Evolutionary conservation across 805 yeast genomes (phyloP).

Genomic region (Lachancea cidri): DNA sequence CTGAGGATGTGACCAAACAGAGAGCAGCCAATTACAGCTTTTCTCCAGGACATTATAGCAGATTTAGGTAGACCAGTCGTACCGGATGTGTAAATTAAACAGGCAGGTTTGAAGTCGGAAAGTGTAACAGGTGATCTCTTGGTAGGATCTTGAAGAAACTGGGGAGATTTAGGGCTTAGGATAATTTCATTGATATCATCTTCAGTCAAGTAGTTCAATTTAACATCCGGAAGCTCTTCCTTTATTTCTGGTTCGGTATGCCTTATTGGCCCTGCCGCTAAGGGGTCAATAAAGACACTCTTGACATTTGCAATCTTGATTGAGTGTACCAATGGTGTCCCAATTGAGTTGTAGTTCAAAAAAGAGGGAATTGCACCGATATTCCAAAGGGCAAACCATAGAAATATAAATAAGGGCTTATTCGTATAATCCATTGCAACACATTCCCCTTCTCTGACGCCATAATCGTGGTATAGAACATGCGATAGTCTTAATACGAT

Average conservation of each 20-base stretch:
- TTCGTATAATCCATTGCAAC: constrained; percentile 76
- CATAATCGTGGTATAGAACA: constrained; percentile 57
- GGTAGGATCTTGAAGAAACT: constrained; percentile 49
- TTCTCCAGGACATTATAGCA: constrained; percentile 89
- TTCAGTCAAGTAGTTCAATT: constrained; percentile 50
- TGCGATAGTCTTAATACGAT: constrained; percentile 61
- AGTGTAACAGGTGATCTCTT: constrained; percentile 52
- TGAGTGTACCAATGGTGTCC: constrained; percentile 74
- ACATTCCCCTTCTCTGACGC: constrained; percentile 59
- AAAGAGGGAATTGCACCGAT: constrained; percentile 88
- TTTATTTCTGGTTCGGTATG: constrained; percentile 44
- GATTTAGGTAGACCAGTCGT: constrained; percentile 94
- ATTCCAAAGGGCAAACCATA: constrained; percentile 88
- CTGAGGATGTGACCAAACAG: constrained; percentile 67
- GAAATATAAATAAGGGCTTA: constrained; percentile 71
- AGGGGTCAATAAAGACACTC: constrained; percentile 71
- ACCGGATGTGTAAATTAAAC: constrained; percentile 85
- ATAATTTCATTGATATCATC: constrained; percentile 39
- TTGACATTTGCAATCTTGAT: constrained; percentile 59
- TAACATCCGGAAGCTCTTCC: constrained; percentile 35
- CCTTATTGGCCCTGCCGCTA: constrained; percentile 47
- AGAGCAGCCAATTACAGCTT: constrained; percentile 63
- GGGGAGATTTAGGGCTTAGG: constrained; percentile 38
- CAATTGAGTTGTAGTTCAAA: constrained; percentile 72
- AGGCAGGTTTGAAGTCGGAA: constrained; percentile 56